These are phyloP conservation scores for Amanita brunnescens DNA, from an alignment of 768 basidiomycete genomes.

Conservation along the genomic window DNA sequence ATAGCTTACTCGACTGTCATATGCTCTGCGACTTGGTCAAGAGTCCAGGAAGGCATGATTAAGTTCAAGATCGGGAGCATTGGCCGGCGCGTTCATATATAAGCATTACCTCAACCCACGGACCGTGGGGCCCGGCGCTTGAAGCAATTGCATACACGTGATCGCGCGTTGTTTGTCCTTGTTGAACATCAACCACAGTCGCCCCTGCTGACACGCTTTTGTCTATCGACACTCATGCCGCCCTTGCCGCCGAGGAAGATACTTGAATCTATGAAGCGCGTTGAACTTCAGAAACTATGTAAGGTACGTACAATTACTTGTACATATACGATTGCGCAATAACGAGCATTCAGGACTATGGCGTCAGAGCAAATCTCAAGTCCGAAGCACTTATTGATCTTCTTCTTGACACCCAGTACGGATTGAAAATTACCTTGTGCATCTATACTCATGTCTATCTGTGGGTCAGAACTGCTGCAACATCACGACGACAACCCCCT, in stretches of 20 bases:
- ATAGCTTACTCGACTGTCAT: constrained; percentile 38
- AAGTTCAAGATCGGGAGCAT: not conserved
- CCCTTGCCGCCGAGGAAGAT: constrained; percentile 32
- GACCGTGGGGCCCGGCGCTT: not conserved
- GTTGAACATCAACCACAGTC: constrained; percentile 38
- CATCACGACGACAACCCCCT: constrained; percentile 14
- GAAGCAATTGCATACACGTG: constrained; percentile 18
- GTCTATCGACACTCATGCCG: constrained; percentile 23
- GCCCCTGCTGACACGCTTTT: constrained; percentile 6
- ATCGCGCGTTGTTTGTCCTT: constrained; percentile 45
- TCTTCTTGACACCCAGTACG: constrained; percentile 49
- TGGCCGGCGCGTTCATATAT: too few relatives aligned
- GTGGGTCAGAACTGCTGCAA: constrained; percentile 16
- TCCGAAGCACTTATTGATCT: constrained; percentile 72
- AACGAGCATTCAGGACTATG: constrained; percentile 48
- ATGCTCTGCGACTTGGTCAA: constrained; percentile 55
- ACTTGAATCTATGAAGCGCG: constrained; percentile 38
- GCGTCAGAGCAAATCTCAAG: constrained; percentile 77
- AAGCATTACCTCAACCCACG: too few relatives aligned
- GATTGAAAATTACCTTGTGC: constrained; percentile 1
- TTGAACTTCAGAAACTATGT: constrained; percentile 55
- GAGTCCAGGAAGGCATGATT: constrained; percentile 34
- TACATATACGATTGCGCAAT: not conserved
- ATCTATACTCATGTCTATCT: constrained; percentile 6
- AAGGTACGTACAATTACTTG: constrained; percentile 35